Percentiles rank a stretch among this genome's conserved stretches.
Conservation (phyloP, 495 filamentous ascomycete species). For the Penicillium arizonense region DNA sequence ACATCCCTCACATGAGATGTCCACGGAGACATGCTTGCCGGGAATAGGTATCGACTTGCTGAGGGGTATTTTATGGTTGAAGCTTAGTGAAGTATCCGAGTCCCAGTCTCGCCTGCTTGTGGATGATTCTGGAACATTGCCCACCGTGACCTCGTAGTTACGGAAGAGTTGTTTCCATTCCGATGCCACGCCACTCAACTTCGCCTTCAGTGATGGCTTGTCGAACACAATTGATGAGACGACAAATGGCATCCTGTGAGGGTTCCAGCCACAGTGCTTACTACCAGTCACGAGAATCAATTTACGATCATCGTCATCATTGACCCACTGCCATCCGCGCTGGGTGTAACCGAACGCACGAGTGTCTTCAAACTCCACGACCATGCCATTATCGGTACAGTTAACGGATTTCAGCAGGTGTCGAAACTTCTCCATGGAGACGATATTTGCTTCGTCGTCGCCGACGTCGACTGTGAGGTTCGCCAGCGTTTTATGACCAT, state of each 20-base stretch:
- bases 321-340: constrained; percentile 39
- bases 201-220: constrained; percentile 22
- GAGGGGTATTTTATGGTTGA: constrained; percentile 24
- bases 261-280: constrained; percentile 36
- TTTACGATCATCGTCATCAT: constrained; percentile 30
- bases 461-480: too few relatives aligned
- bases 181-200: constrained; percentile 19
- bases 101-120: constrained; percentile 23
- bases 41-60: constrained; percentile 2
- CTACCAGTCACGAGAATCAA: constrained; percentile 38
- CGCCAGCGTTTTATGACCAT: too few relatives aligned
- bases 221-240: constrained; percentile 31
- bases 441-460: constrained; percentile 15
- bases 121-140: constrained; percentile 7
- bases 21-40: constrained; percentile 7
- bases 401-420: constrained; percentile 26
- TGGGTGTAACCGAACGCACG: constrained; percentile 27
- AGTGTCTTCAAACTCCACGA: constrained; percentile 28
- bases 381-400: constrained; percentile 27
- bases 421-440: constrained; percentile 35
- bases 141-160: constrained; percentile 33
- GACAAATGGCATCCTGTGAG: constrained; percentile 29
- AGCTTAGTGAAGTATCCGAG: constrained; percentile 24
- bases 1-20: constrained; percentile 21
- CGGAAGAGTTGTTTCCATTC: constrained; percentile 32